Evolutionary conservation across 169 alveolate genomes (phyloP), one percentile per base, ranked within the genome.

Genomic region (Plasmodium blacklocki): DNA sequence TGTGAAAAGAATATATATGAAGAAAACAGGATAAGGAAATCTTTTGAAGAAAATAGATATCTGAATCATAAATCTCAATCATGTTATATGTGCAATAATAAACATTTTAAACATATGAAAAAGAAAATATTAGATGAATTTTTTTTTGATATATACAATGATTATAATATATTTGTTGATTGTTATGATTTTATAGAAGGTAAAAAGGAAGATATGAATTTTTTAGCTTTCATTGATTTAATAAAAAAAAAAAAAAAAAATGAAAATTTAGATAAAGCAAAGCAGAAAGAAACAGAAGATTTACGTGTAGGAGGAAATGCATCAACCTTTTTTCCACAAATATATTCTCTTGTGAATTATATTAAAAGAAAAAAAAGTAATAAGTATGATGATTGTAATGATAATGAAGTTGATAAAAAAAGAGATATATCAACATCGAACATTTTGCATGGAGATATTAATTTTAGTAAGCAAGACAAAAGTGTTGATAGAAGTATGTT

Each of bases 111-210:
- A 56, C 68, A 43, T 39, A 12, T 62, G 5, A 39, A 67, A 52
- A 83, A 68, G 23, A 80, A 68, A 83, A 32, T 83, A 68, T 39
- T 83, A 56, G 91, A 83, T 68, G 91, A 68, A 19, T 83, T 68
- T 56, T 83, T 83, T 83, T 83, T 43, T 52, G 91, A 83, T 14
- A 83, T 68, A 54, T 83, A 83, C 62, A 83, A 62, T 14, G 78
- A 83, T 39, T 67, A 29, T 56, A 54, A 9, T n/a, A 83, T 83
- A 15, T 83, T 83, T 67, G 74, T 68, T 21, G 66, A 66, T 12
- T 54, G 54, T 15, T 63, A 67, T 54, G 14, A 18, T 60, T 83
- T 83, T 50, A 49, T 67, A 9, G 21, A 62, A 2, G 26, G 19
- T 7, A 29, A 83, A 49, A 68, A 39, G 49, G 83, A 32, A 1